Evolutionary conservation across 257 asterid genomes (phyloP), one percentile per base, ranked within the genome.

Genomic region (Nicotiana knightiana): DNA sequence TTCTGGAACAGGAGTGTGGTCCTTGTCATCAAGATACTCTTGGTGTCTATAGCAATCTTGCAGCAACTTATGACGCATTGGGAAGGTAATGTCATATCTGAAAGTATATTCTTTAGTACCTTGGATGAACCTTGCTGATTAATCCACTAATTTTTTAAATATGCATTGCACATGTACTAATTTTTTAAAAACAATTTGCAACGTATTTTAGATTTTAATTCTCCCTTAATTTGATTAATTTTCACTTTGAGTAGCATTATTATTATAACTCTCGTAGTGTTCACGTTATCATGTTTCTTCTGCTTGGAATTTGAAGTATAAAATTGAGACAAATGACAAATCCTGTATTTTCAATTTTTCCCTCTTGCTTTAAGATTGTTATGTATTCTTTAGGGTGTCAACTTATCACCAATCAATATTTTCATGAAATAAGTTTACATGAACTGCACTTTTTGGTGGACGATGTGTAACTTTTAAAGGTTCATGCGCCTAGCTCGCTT

Each of bases 61-160:
- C 99, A 16, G 99, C 99, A 75, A 94, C 98, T 81, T 96, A 96
- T 84, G 99, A 96, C 86, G 99, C 98, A 39, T 86, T 94, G 93
- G 99, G 99, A 89, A 96, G 99, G 99, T 96, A 96, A 91, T 78
- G 37, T 75, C 39, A 32, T 59, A 13, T 63, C 81, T 55, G 64
- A n/a, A 11, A 39, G 26, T 62, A 0, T 76, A 39, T 26, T 28
- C 28, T 51, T 28, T 24, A 54, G 28, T 48, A 21, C 68, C 78
- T 37, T 73, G 61, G 48, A 32, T 78, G 48, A 80, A 55, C 65
- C 33, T 21, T 58, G 4, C 17, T 30, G 64, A 30, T 43, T 67
- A 68, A 53, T 30, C 67, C 73, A 71, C 37, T 11, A 3, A 21
- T 71, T 70, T 70, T 43, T 71, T 1, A 24, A 8, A 71, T 11